These are phyloP conservation scores for Backusella liffmaniae DNA, from an alignment of 192 early-diverging fungal genomes.

Conservation along the genomic window DNA sequence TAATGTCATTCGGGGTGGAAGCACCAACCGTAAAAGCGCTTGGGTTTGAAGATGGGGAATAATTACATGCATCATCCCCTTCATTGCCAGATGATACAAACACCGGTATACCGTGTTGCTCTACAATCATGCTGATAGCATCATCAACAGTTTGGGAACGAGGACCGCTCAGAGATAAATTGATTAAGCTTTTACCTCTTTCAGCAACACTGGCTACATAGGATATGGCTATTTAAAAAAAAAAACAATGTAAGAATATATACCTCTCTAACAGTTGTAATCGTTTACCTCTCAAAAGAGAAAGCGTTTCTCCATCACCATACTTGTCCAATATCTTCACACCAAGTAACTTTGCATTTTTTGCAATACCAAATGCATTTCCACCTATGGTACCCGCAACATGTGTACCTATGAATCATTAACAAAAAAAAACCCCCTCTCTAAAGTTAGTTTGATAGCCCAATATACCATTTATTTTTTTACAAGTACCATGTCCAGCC, in stretches of 20 bases:
- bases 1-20: slow-evolving; percentile 32
- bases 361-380: slow-evolving; percentile 63
- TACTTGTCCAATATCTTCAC: slow-evolving; percentile 59
- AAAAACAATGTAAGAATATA: background rate
- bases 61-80: slow-evolving; percentile 51
- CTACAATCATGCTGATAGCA: slow-evolving; percentile 28
- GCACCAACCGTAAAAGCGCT: slow-evolving; percentile 49
- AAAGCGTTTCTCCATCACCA: slow-evolving; percentile 50
- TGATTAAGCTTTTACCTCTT: slow-evolving; percentile 47
- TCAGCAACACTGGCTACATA: slow-evolving; percentile 18
- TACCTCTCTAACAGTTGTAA: background rate
- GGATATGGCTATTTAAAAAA: slow-evolving; percentile 20
- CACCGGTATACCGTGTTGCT: slow-evolving; percentile 41
- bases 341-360: slow-evolving; percentile 51
- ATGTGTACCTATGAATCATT: slow-evolving; percentile 17
- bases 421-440: background rate
- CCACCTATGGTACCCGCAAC: slow-evolving; percentile 30
- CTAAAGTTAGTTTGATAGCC: background rate
- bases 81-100: slow-evolving; percentile 63
- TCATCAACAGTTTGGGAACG: slow-evolving; percentile 43
- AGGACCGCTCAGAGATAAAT: slow-evolving; percentile 61
- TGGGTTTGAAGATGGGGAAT: slow-evolving; percentile 44
- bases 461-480: background rate
- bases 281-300: slow-evolving; percentile 46
- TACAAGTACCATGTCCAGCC: slow-evolving; percentile 44